Percentiles rank a stretch among this genome's conserved stretches.
Evolutionary conservation across 257 asterid genomes (phyloP).

Genomic region (Fraxinus americana): DNA sequence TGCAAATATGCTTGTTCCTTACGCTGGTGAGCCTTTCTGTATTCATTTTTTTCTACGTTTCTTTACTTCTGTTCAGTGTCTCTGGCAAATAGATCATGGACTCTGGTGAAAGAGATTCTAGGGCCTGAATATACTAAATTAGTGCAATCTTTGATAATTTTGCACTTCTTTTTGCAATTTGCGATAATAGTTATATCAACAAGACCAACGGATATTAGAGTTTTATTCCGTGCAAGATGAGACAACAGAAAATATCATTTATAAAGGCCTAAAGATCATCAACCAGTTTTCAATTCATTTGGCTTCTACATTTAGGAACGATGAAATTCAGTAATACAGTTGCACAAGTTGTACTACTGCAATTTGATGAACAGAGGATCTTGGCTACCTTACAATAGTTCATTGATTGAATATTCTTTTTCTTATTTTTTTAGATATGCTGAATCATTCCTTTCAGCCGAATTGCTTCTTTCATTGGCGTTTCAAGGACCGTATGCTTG

Average conservation of each 20-base stretch:
- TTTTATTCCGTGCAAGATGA: constrained; percentile 14
- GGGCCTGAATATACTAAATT: constrained; percentile 10
- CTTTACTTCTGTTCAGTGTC: constrained; percentile 9
- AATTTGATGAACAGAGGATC: constrained; percentile 23
- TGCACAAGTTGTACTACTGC: not conserved
- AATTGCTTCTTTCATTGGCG: constrained; percentile 99
- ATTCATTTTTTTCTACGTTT: not conserved
- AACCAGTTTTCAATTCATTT: constrained; percentile 11
- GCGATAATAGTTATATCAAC: constrained; percentile 3
- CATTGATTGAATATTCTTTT: constrained; percentile 19
- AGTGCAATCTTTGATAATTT: not conserved
- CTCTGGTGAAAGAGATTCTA: constrained; percentile 1
- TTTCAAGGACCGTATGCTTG: constrained; percentile 98
- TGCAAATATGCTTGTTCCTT: constrained; percentile 87
- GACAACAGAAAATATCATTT: constrained; percentile 3
- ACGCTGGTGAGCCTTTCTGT: constrained; percentile 78
- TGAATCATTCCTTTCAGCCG: constrained; percentile 92
- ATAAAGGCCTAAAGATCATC: constrained; percentile 16
- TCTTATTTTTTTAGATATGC: constrained; percentile 68
- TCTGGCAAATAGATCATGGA: not conserved
- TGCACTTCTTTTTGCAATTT: constrained; percentile 8
- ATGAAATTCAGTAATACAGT: constrained; percentile 13
- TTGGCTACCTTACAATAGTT: constrained; percentile 14
- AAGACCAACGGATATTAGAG: not conserved
- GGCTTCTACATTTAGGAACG: constrained; percentile 13